Percentiles rank a stretch among this genome's conserved stretches.
Conservation (phyloP, 371 early-diverging fungal genomes). For the Phascolomyces articulosus region DNA sequence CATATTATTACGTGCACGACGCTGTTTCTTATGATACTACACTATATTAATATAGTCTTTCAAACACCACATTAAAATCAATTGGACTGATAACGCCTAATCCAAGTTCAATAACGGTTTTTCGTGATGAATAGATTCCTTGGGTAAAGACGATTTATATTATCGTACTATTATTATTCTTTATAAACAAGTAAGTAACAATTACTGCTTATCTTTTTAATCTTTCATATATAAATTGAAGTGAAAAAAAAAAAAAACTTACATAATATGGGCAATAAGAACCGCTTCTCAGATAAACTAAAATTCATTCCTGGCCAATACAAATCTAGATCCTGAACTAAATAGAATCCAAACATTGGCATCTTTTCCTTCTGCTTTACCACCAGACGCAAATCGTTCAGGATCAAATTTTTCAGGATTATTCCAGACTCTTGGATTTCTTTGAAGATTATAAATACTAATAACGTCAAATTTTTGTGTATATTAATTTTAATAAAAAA, state of each 20-base stretch:
- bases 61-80: neutral
- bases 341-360: constrained; percentile 43
- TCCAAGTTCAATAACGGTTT: neutral
- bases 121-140: constrained; percentile 29
- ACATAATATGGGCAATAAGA: constrained; percentile 43
- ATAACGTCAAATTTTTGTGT: too few relatives aligned
- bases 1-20: too few relatives aligned
- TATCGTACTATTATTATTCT: too few relatives aligned
- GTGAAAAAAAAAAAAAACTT: constrained; percentile 10
- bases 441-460: constrained; percentile 36
- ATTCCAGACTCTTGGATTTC: constrained; percentile 26
- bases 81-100: neutral
- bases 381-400: constrained; percentile 16
- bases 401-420: constrained; percentile 23
- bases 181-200: too few relatives aligned
- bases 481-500: too few relatives aligned
- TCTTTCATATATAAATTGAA: neutral
- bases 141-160: constrained; percentile 17
- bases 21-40: too few relatives aligned
- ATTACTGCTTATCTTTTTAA: too few relatives aligned
- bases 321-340: constrained; percentile 44
- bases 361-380: constrained; percentile 15
- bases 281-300: constrained; percentile 46
- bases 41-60: neutral
- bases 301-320: constrained; percentile 58